Evolutionary conservation across 2,329 filamentous ascomycete genomes (phyloP), one percentile per base, ranked within the genome.

Genomic region (Aureobasidium musti): DNA sequence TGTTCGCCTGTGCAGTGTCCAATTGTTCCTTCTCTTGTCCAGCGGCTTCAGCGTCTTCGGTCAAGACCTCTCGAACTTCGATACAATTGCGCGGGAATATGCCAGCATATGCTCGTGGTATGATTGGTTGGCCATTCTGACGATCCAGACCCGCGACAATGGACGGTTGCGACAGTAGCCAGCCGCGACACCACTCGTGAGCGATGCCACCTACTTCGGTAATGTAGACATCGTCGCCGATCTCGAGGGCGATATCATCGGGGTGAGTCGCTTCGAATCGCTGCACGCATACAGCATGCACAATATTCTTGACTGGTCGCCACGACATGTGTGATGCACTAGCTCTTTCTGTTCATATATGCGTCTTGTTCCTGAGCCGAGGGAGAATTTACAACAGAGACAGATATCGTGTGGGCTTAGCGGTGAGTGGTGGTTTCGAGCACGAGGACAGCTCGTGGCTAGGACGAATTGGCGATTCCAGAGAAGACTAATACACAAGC

Each of bases 201-300:
- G 96, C 87, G 43, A 77, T 79, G 26, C 92, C 90, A 45, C 94
- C 96, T 80, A 98, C 92, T 80, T 98, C 94, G 76, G 99, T 97
- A 71, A 99, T 96, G 81, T 99, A 99, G 70, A 99, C 84, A 80
- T 99, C 95, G 84, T 99, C 95, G 77, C 95, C 95, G 70, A 99
- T 91, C 79, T 99, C 93, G 77, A 99, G 89, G 11, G 96, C 95
- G 23, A 99, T 88, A 79, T 99, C 95, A 77, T 92, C 91, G 64
- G 92, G 87, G 71, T 89, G 89, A 68, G 91, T 89, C 68, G 95
- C 91, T 73, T 90, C 85, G 81, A 99, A 99, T 43, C 95, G 95
- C 78, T 93, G 96, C 72, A 89, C 93, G 83, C 94, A 95, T 79
- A 99, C 91, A 73, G 94, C 96, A 83, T 98, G 99, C 76, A 93